Evolutionary conservation across 2,329 filamentous ascomycete genomes (phyloP).

Genomic region (Periconia sp.): DNA sequence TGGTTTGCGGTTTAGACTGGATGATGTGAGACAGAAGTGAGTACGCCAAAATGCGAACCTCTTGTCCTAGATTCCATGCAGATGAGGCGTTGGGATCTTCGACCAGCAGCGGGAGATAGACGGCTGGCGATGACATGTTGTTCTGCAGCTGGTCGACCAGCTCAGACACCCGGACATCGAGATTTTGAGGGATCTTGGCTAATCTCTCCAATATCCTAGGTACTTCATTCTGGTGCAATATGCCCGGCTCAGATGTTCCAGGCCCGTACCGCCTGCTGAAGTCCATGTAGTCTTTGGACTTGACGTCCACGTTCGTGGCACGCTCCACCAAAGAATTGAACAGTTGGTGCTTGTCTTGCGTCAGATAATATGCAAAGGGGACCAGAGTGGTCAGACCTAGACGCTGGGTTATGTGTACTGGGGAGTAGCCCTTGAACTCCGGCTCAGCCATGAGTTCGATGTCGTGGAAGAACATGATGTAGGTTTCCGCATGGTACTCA

Average conservation of each 20-base stretch:
- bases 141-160: slow-evolving; percentile 26
- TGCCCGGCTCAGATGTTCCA: slow-evolving; percentile 1
- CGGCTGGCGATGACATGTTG: slow-evolving; percentile 23
- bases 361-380: slow-evolving; percentile 46
- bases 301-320: slow-evolving; percentile 22
- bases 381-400: slow-evolving; percentile 47
- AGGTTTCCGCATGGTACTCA: slow-evolving; percentile 63
- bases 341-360: slow-evolving; percentile 31
- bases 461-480: slow-evolving; percentile 70
- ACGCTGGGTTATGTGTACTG: slow-evolving; percentile 47
- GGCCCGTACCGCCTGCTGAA: slow-evolving; percentile 34
- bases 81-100: slow-evolving; percentile 48
- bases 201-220: not conserved
- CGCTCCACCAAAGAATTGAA: slow-evolving; percentile 28
- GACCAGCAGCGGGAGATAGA: slow-evolving; percentile 68
- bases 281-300: slow-evolving; percentile 21
- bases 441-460: slow-evolving; percentile 48
- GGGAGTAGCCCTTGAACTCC: slow-evolving; percentile 44
- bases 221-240: not conserved
- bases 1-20: not conserved
- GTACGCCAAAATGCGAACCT: slow-evolving; percentile 44
- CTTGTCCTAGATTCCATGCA: slow-evolving; percentile 45
- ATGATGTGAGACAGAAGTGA: slow-evolving; percentile 26
- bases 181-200: slow-evolving; percentile 11
- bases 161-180: slow-evolving; percentile 39